These are phyloP conservation scores for Thelephora terrestris DNA, from an alignment of 1,284 basidiomycete species.

Conservation along the genomic window DNA sequence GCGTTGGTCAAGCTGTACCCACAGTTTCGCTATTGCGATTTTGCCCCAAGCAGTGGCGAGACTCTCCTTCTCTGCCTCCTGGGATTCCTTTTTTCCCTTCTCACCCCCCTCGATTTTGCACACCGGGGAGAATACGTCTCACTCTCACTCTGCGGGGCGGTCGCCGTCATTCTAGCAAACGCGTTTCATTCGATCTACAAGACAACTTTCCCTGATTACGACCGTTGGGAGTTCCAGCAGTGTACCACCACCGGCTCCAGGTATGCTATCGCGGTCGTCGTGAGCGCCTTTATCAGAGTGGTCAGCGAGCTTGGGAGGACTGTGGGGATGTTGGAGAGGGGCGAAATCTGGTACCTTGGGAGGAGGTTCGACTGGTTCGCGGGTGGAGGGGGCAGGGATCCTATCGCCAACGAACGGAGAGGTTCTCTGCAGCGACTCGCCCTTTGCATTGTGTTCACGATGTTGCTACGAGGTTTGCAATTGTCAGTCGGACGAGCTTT, in stretches of 20 bases:
- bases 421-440: slow-evolving; percentile 25
- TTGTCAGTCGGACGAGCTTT: too few relatives aligned
- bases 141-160: slow-evolving; percentile 12
- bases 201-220: slow-evolving; percentile 31
- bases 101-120: slow-evolving; percentile 6
- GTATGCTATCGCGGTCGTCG: slow-evolving; percentile 34
- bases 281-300: slow-evolving; percentile 41
- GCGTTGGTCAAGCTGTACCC: slow-evolving; percentile 39
- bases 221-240: slow-evolving; percentile 23
- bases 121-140: neutral
- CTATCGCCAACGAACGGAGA: slow-evolving; percentile 31
- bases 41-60: slow-evolving; percentile 42
- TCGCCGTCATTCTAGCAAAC: slow-evolving; percentile 31
- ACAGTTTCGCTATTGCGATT: slow-evolving; percentile 33
- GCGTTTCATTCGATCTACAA: slow-evolving; percentile 37
- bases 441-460: slow-evolving; percentile 12
- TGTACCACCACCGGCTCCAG: slow-evolving; percentile 24
- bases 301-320: slow-evolving; percentile 39
- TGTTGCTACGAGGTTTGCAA: neutral
- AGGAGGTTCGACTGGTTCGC: slow-evolving; percentile 49
- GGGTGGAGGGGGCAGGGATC: slow-evolving; percentile 28
- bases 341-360: slow-evolving; percentile 29
- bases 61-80: slow-evolving; percentile 23
- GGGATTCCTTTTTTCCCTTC: slow-evolving; percentile 9
- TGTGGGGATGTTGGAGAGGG: slow-evolving; percentile 33